A percentile compares a stretch with the other conserved stretches of the same genome.
These are phyloP conservation scores for Acanthamoeba lenticulata DNA, from an alignment of 208 protist genomes.

Conservation along the genomic window DNA sequence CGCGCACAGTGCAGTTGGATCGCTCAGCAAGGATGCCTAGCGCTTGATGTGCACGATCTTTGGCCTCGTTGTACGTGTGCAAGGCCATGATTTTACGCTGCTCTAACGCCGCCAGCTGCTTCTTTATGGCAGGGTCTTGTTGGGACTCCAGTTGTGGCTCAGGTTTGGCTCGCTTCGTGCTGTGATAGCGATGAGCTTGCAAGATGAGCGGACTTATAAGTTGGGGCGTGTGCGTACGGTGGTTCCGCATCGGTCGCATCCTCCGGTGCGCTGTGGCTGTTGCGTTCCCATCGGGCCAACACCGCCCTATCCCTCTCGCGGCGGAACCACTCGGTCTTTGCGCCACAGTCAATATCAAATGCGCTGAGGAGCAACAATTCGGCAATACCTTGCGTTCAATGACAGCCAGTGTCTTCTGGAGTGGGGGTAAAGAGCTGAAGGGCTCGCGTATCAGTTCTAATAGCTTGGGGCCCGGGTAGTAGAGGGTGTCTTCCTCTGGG, in stretches of 20 bases:
- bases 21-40: not conserved
- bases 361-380: too few relatives aligned
- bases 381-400: not conserved
- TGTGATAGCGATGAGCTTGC: not conserved
- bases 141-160: not conserved
- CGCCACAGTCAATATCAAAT: not conserved
- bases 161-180: not conserved
- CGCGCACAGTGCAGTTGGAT: not conserved
- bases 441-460: not conserved
- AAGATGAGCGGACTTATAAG: not conserved
- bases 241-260: not conserved
- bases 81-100: not conserved
- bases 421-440: not conserved
- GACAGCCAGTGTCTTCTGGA: not conserved
- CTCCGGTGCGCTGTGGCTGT: too few relatives aligned
- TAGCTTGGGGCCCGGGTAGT: not conserved
- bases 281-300: not conserved
- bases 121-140: not conserved
- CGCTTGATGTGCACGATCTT: not conserved
- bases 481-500: not conserved
- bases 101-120: not conserved
- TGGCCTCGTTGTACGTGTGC: constrained; percentile 29
- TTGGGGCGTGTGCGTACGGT: not conserved
- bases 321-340: not conserved
- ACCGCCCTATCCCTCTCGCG: not conserved